Evolutionary conservation across 2,329 filamentous ascomycete species (phyloP).

Genomic region (Cladophialophora yegresii): DNA sequence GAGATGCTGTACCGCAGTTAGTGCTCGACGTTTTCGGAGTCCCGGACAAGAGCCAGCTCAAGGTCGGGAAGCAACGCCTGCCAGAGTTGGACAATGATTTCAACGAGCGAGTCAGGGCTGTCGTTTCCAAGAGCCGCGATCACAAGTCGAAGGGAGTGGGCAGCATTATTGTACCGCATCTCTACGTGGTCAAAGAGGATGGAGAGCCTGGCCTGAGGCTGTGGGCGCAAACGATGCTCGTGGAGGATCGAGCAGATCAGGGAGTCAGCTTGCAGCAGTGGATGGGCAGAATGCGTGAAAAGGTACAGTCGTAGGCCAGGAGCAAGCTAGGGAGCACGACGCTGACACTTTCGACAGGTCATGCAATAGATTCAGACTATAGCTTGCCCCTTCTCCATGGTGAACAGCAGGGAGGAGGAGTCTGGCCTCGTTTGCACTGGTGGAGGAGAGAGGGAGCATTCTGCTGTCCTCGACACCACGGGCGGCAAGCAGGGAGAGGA

Average conservation of each 20-base stretch:
- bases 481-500: conserved; percentile 10
- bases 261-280: conserved; percentile 90
- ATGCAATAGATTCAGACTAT: conserved; percentile 24
- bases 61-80: conserved; percentile 84
- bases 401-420: background rate
- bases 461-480: conserved; percentile 13
- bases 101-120: conserved; percentile 87
- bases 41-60: conserved; percentile 77
- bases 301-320: conserved; percentile 62
- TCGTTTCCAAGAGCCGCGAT: conserved; percentile 89
- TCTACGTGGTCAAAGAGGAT: conserved; percentile 93
- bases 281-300: conserved; percentile 88
- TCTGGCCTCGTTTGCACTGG: background rate
- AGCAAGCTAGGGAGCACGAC: background rate
- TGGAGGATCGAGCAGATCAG: conserved; percentile 94
- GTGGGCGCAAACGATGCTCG: conserved; percentile 93
- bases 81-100: conserved; percentile 93
- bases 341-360: conserved; percentile 30
- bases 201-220: conserved; percentile 92
- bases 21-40: conserved; percentile 88
- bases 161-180: conserved; percentile 85
- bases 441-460: background rate
- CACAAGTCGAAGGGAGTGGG: conserved; percentile 84
- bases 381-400: background rate
- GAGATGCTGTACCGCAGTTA: conserved; percentile 87